Base-by-base conservation (phyloP, 164 flowering plant species). In the Platanus orientalis region DNA sequence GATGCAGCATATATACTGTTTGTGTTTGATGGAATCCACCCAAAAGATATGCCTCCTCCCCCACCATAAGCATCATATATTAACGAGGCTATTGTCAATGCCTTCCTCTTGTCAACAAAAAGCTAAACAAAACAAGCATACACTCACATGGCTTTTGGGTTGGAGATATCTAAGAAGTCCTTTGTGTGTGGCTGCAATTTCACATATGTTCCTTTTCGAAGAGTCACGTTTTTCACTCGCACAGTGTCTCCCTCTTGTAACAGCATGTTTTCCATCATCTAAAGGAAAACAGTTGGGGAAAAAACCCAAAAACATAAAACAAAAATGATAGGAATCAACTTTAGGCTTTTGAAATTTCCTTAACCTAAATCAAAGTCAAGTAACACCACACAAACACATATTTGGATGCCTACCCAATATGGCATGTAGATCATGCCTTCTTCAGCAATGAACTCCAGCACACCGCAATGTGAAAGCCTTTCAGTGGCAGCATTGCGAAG, bases 261-360 rank as follows among this genome's bases (percentile, higher is more conserved):
- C n/a, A 84, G 84, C 89, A 94, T 79, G 78, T 94, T 94, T 70
- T 89, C 87, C 98, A 91, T 94, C 97, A 94, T 94, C 98, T 94
- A 52, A 34, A 49, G 27, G 1, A 1, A 36, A 39, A n/a, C n/a
- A n/a, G n/a, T n/a, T n/a, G n/a, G n/a, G n/a, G n/a, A n/a, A n/a
- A n/a, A n/a, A n/a, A n/a, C n/a, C n/a, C n/a, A n/a, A 60, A 62
- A 7, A 7, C 42, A 34, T 13, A 49, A 13, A 45, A 28, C 39
- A 6, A 44, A 13, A 20, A 52, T 57, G 24, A 23, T 51, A 32
- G 16, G 16, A 56, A 29, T 62, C 2, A n/a, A n/a, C n/a, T n/a
- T 24, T 0, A 47, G 12, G 47, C 50, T 23, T 45, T 55, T 13
- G 25, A 2, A 34, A 16, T 51, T 51, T 16, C 29, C 7, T 34